These are phyloP conservation scores for Roridomyces roridus DNA, from an alignment of 768 basidiomycete species.

Conservation along the genomic window DNA sequence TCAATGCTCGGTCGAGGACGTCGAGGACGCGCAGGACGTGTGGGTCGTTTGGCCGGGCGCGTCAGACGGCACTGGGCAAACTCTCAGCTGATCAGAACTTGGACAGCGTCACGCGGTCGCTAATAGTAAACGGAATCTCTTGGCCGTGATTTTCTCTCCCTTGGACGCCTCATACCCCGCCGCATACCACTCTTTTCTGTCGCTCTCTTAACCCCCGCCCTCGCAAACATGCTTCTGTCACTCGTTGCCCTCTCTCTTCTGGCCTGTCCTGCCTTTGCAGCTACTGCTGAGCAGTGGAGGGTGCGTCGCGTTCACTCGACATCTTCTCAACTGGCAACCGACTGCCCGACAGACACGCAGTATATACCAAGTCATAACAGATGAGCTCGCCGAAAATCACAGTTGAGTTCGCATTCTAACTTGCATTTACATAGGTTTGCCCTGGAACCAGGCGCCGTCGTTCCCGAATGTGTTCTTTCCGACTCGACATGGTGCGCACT, in stretches of 20 bases:
- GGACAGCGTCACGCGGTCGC: too few relatives aligned
- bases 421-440: too few relatives aligned
- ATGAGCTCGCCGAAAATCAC: too few relatives aligned
- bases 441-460: slow-evolving; percentile 58
- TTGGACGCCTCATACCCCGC: not conserved
- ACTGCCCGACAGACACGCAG: slow-evolving; percentile 49
- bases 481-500: slow-evolving; percentile 77
- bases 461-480: slow-evolving; percentile 60
- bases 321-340: not conserved
- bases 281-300: slow-evolving; percentile 77
- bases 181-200: slow-evolving; percentile 3
- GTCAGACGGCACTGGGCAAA: too few relatives aligned
- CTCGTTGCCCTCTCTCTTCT: slow-evolving; percentile 32
- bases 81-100: too few relatives aligned
- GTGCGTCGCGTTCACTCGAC: slow-evolving; percentile 15
- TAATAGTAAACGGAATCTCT: too few relatives aligned
- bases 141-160: not conserved
- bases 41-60: too few relatives aligned
- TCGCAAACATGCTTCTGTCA: slow-evolving; percentile 31
- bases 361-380: slow-evolving; percentile 64
- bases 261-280: slow-evolving; percentile 48
- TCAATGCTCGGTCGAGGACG: too few relatives aligned
- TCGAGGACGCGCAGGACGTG: too few relatives aligned
- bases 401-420: too few relatives aligned
- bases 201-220: slow-evolving; percentile 15